Base-by-base conservation (phyloP, 1,139 yeast genomes). In the Dujonia santamariae region DNA sequence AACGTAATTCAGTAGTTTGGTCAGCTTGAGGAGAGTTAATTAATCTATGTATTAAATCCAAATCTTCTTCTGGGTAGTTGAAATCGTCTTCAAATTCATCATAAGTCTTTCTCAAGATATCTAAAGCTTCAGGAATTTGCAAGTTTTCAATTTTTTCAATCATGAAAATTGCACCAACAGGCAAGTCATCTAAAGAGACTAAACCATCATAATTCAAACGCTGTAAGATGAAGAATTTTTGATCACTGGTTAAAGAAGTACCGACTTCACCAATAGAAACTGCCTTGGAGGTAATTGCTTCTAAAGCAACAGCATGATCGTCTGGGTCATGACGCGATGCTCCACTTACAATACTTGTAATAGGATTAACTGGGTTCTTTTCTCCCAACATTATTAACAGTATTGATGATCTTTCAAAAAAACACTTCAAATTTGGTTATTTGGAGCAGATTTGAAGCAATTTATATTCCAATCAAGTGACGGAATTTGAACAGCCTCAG, bases 101-200 rank as follows among this genome's bases (percentile, higher is more conserved):
- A 20, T 54, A n/a, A 2, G 52, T 42, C 7, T 48, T 44, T 28
- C 44, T 35, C 26, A 58, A 40, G 18, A 53, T 43, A 11, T 42
- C 42, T 4, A 57, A 25, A 1, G 63, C 50, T 32, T 60, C 63
- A 4, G 40, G 43, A 7, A 40, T 42, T 1, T 45, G 11, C 35
- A 60, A 37, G 12, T 35, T 31, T 37, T 52, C 56, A 24, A 59
- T 50, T 34, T 60, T 56, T 37, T 58, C 62, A 35, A 61, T 45
- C 52, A 59, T 53, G 40, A 57, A 54, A 6, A 59, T 47, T 24
- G 54, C 60, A 16, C 49, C 45, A n/a, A 54, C 40, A 4, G 69
- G 69, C 32, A 64, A 52, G 31, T 62, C 57, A 6, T 59, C 61
- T 35, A 56, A 46, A 14, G 50, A 34, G 1, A 32, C 45, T 26